These are phyloP conservation scores for Sporothrix schenckii DNA, from an alignment of 2,329 filamentous ascomycete species.

Conservation along the genomic window DNA sequence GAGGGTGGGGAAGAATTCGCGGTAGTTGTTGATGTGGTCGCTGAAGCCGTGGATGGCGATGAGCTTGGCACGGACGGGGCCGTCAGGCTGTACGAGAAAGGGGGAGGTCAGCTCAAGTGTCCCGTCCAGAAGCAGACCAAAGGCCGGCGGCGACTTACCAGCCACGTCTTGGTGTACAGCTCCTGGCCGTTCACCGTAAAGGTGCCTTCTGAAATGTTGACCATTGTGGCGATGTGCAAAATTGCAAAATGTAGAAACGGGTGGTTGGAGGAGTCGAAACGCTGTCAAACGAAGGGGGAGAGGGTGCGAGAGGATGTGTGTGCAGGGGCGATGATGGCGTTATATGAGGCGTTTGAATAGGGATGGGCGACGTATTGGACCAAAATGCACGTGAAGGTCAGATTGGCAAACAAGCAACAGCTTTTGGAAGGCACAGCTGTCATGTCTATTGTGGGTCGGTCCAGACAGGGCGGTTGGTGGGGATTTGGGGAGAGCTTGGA, in stretches of 20 bases:
- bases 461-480: background rate
- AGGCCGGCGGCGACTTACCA: slow-evolving; percentile 47
- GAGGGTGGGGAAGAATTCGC: slow-evolving; percentile 71
- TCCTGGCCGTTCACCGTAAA: slow-evolving; percentile 51
- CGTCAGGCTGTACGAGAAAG: slow-evolving; percentile 53
- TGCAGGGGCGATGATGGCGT: background rate
- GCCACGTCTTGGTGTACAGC: slow-evolving; percentile 63
- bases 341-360: background rate
- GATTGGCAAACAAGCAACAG: background rate
- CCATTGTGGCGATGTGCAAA: slow-evolving; percentile 40
- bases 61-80: slow-evolving; percentile 66
- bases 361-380: background rate
- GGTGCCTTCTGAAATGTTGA: slow-evolving; percentile 53
- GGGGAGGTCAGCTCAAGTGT: background rate
- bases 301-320: background rate
- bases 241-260: background rate
- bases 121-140: background rate
- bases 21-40: slow-evolving; percentile 80
- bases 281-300: background rate
- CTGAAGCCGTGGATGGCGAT: slow-evolving; percentile 89
- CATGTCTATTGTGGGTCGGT: slow-evolving; percentile 6
- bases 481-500: background rate
- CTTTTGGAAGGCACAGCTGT: slow-evolving; percentile 1
- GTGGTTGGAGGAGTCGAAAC: background rate
- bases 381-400: background rate